Evolutionary conservation across 306 rosid species (phyloP), one percentile per base, ranked within the genome.

Genomic region (Fagus sylvatica): DNA sequence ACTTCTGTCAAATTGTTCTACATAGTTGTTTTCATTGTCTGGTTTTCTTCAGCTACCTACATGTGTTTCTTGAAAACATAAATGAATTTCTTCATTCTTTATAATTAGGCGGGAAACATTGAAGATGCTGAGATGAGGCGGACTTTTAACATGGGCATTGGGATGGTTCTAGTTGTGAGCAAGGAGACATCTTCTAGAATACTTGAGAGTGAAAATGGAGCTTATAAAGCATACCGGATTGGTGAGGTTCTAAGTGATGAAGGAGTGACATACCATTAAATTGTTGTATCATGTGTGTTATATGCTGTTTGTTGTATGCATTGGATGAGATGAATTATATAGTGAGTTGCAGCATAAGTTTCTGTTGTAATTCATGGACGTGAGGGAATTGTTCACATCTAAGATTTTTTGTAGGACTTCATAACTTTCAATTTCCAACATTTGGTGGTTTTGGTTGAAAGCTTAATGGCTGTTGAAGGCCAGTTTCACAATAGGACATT

Each of bases 121-220:
- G 91, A 90, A 69, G 94, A 87, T 60, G 84, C 75, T 13, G 96
- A 93, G 84, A 93, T 93, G 96, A 86, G 87, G 72, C 86, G 98
- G 34, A 91, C 98, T 0, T 91, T 91, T 66, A 91, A 91, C 83
- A 91, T 91, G 94, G 98, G 98, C 16, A 85, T 90, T 48, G 98
- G 97, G 79, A 91, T 91, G 98, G 91, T 93, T 80, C 82, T 93
- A 67, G 91, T 93, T 28, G 97, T 90, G 81, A 93, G 84, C 82
- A 81, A 79, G 56, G 96, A 90, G 79, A 69, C 91, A 36, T 82
- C 88, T 3, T 28, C 60, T 22, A 81, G 86, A 79, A 82, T 90
- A 75, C 90, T 87, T 56, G 87, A 84, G 82, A 83, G 65, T 37
- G 65, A 32, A 48, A 62, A 69, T 32, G 84, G 82, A 46, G 64